phyloP scores from a whole-genome alignment of 164 flowering plant genomes.

The Aristolochia contorta region DNA sequence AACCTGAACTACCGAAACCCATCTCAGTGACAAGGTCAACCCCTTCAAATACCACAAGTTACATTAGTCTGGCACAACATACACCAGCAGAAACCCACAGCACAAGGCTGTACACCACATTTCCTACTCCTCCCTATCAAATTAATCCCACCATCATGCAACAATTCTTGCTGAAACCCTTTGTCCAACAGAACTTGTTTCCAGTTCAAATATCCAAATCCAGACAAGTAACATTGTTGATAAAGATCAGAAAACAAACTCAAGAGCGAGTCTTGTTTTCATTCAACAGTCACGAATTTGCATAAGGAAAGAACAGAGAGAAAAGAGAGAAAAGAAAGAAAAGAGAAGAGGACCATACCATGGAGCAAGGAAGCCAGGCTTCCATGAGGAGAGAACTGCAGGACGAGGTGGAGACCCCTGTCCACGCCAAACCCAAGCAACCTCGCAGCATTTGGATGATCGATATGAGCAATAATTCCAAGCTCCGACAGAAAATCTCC shows the following conservation, averaged over 20 bases:
- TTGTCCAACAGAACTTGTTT: too few relatives aligned
- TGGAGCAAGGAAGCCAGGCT: slow-evolving; percentile 74
- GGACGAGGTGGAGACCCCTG: slow-evolving; percentile 72
- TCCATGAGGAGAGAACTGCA: slow-evolving; percentile 67
- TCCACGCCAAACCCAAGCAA: slow-evolving; percentile 73
- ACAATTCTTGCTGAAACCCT: too few relatives aligned
- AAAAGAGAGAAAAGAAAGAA: neutral
- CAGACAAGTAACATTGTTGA: too few relatives aligned
- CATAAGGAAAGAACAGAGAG: neutral
- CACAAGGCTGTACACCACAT: too few relatives aligned
- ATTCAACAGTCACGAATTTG: too few relatives aligned
- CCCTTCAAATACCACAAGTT: neutral
- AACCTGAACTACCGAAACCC: slow-evolving; percentile 35
- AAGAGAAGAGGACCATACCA: slow-evolving; percentile 23
- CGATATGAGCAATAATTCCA: slow-evolving; percentile 85
- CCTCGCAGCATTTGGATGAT: slow-evolving; percentile 77
- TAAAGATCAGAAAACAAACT: too few relatives aligned
- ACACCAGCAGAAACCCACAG: too few relatives aligned
- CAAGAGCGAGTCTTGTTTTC: too few relatives aligned
- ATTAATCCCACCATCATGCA: neutral
- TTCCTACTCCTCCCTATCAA: neutral
- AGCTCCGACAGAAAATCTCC: slow-evolving; percentile 88
- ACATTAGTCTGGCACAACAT: neutral
- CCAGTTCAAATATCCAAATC: too few relatives aligned
- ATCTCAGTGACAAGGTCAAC: neutral